Conservation (phyloP, 495 filamentous ascomycete genomes). For the Platismatia glauca region DNA sequence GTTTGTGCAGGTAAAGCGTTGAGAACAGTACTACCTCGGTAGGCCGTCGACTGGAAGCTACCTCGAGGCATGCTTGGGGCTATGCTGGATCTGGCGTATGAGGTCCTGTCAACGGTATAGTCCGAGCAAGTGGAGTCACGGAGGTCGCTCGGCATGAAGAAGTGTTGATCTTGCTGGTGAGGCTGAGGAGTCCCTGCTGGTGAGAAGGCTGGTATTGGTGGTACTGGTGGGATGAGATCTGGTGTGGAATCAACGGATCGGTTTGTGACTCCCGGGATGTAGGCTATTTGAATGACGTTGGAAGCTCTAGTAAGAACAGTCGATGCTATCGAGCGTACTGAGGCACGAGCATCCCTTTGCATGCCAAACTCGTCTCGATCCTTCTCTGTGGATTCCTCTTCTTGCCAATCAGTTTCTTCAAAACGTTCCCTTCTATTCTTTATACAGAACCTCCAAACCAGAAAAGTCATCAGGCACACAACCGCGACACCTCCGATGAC, state of each 20-base stretch:
- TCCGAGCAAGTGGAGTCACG: conserved; percentile 79
- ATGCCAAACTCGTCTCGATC: conserved; percentile 47
- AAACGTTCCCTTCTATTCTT: conserved; percentile 63
- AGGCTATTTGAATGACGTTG: conserved; percentile 98
- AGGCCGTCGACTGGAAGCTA: conserved; percentile 86
- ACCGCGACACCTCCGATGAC: conserved; percentile 67
- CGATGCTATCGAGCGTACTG: conserved; percentile 83
- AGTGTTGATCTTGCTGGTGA: conserved; percentile 64
- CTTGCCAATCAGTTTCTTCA: conserved; percentile 45
- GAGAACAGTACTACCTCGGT: conserved; percentile 77
- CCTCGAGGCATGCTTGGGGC: conserved; percentile 55
- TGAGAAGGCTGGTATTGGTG: conserved; percentile 70
- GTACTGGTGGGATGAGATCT: conserved; percentile 77
- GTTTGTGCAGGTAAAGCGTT: conserved; percentile 74
- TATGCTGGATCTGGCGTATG: conserved; percentile 51
- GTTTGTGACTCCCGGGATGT: conserved; percentile 96
- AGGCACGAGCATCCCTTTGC: conserved; percentile 57
- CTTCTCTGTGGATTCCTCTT: conserved; percentile 39
- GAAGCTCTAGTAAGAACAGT: conserved; percentile 92
- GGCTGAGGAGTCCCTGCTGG: conserved; percentile 42
- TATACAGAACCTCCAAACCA: conserved; percentile 82
- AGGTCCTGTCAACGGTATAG: conserved; percentile 56
- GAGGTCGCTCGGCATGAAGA: conserved; percentile 88
- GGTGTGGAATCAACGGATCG: conserved; percentile 75
- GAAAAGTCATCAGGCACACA: conserved; percentile 60